These are phyloP conservation scores for Evernia prunastri DNA, from an alignment of 495 filamentous ascomycete genomes.

Conservation along the genomic window DNA sequence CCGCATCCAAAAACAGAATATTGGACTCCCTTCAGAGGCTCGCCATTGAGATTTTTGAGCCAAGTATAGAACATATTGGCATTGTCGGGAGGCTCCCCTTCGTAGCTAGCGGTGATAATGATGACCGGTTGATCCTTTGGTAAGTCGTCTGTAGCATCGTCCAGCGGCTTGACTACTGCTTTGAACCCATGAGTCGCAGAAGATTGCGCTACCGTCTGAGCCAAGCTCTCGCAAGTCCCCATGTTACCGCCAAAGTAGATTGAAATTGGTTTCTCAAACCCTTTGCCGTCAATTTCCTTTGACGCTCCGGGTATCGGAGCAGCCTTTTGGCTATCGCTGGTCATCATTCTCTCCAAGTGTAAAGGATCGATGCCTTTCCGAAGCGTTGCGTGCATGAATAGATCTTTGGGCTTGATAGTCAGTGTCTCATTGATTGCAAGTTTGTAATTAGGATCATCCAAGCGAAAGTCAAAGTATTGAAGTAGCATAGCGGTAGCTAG, in stretches of 20 bases:
- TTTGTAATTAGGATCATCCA: constrained; percentile 49
- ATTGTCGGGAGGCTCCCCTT: constrained; percentile 71
- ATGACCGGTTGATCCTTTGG: constrained; percentile 56
- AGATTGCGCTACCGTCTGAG: constrained; percentile 53
- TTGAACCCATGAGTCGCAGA: constrained; percentile 52
- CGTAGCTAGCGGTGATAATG: constrained; percentile 65
- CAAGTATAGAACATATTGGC: constrained; percentile 63
- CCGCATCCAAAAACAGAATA: constrained; percentile 64
- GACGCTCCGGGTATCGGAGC: neutral
- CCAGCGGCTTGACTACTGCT: constrained; percentile 50
- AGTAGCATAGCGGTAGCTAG: constrained; percentile 51
- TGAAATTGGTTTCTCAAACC: constrained; percentile 44
- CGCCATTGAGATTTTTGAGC: constrained; percentile 49
- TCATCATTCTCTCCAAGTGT: constrained; percentile 48
- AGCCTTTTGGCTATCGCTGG: constrained; percentile 23
- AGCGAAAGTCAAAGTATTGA: constrained; percentile 55
- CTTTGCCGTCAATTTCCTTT: constrained; percentile 7
- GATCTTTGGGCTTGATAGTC: constrained; percentile 69
- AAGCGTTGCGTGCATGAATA: constrained; percentile 60
- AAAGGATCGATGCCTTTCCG: constrained; percentile 53
- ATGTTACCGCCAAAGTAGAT: constrained; percentile 72
- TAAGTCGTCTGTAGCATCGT: constrained; percentile 55
- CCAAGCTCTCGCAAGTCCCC: constrained; percentile 68
- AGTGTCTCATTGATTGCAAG: constrained; percentile 61
- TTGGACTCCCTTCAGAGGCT: constrained; percentile 45